These are phyloP conservation scores for Cardamine occulta DNA, from an alignment of 345 rosid species.

Conservation along the genomic window DNA sequence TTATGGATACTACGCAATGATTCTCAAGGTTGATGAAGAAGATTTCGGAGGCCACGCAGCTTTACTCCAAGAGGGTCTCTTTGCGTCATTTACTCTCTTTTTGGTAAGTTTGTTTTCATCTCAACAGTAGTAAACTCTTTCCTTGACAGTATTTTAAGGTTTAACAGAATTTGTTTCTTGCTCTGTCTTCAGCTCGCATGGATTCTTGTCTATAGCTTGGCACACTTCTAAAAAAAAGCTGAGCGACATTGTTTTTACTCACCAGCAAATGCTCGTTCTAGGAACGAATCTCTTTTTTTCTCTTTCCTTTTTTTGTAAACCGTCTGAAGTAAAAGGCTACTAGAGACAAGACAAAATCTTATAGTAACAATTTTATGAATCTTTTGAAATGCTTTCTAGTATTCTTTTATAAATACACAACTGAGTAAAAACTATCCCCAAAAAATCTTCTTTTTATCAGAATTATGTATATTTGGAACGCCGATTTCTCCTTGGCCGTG, in stretches of 20 bases:
- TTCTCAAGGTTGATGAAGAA: conserved; percentile 89
- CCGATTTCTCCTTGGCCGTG: conserved; percentile 58
- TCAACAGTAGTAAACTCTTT: not conserved
- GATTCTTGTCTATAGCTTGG: conserved; percentile 96
- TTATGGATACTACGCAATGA: conserved; percentile 80
- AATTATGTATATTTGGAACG: conserved; percentile 51
- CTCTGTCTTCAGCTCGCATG: conserved; percentile 76
- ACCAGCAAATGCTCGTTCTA: conserved; percentile 33
- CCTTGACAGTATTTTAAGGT: not conserved
- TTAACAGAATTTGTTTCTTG: conserved; percentile 35
- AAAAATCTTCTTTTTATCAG: conserved; percentile 22
- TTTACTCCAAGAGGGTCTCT: conserved; percentile 94
- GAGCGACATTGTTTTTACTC: conserved; percentile 20
- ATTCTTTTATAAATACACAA: conserved; percentile 20
- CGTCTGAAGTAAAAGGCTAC: not conserved
- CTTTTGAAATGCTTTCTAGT: conserved; percentile 30
- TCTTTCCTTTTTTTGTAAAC: conserved; percentile 15
- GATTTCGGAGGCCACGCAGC: conserved; percentile 93
- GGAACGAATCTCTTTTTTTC: conserved; percentile 34
- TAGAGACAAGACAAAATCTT: conserved; percentile 4
- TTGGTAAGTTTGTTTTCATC: conserved; percentile 58
- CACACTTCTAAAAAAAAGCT: conserved; percentile 61
- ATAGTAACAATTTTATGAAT: conserved; percentile 23
- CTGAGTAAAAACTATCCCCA: conserved; percentile 32
- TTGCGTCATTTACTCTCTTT: conserved; percentile 85